Evolutionary conservation across 305 asterid species (phyloP), one percentile per base, ranked within the genome.

Genomic region (Solanum aculeatissimum): DNA sequence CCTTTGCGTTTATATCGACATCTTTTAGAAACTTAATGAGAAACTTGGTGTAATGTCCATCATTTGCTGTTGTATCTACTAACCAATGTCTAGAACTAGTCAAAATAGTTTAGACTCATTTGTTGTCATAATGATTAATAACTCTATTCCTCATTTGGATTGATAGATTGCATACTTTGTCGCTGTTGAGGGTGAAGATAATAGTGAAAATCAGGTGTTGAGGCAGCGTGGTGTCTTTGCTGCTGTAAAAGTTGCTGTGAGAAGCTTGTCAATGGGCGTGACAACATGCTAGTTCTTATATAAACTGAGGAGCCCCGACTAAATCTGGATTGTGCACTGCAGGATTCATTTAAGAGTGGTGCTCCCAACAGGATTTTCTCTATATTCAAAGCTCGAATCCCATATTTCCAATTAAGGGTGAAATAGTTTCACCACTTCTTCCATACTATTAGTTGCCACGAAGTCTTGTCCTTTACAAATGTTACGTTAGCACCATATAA

Each of bases 91-190:
- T 40, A n/a, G 29, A 70, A 40, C 18, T 70, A 40, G 12, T 42
- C 54, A 35, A 35, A 29, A 5, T 35, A 5, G 1, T 35, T 35
- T 35, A 35, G 40, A 35, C 74, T 60, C 32, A n/a, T 42, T 42
- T 42, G 16, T 60, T 60, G 69, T 62, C 69, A 25, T 25, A 68
- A 18, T 18, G 18, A 10, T 19, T 69, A 9, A 16, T 69, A 7
- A 69, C 4, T 38, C 27, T 19, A 23, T 4, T 8, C 29, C 65
- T 40, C 65, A 51, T 29, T 77, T 51, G 65, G 65, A 5, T 51
- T 0, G 7, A 62, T 68, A 96, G 99, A 93, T 97, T 62, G 92
- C 98, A 47, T 97, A 92, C 92, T 95, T 92, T 87, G 98, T 97
- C 6, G 97, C 95, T 25, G 91, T 93, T 87, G 95, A 94, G 86